These are phyloP conservation scores for Exophiala dermatitidis DNA, from an alignment of 2,329 filamentous ascomycete species.

Conservation along the genomic window DNA sequence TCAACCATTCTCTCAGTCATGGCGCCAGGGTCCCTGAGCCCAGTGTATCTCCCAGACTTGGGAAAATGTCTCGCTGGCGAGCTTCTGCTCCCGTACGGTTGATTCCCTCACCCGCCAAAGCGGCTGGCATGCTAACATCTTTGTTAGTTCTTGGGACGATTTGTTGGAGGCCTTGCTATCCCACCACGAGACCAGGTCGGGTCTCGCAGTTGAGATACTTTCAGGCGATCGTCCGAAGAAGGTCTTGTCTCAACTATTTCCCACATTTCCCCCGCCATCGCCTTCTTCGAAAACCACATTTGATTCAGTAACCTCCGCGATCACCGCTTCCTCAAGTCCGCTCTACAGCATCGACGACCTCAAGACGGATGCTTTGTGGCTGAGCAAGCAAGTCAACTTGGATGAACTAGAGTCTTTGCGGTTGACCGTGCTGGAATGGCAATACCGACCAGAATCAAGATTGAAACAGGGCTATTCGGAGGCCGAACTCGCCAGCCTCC, in stretches of 20 bases:
- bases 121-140: conserved; percentile 5
- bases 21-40: conserved; percentile 17
- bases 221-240: conserved; percentile 14
- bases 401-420: conserved; percentile 78
- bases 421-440: conserved; percentile 74
- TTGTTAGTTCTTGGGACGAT: conserved; percentile 23
- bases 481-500: conserved; percentile 69
- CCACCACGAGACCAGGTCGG: conserved; percentile 10
- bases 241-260: conserved; percentile 13
- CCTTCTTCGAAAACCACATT: conserved; percentile 58
- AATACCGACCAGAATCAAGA: conserved; percentile 66
- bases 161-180: conserved; percentile 18
- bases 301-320: conserved; percentile 77
- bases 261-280: conserved; percentile 12
- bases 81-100: conserved; percentile 14
- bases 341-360: conserved; percentile 69
- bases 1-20: conserved; percentile 15
- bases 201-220: conserved; percentile 10
- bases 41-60: conserved; percentile 16
- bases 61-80: conserved; percentile 31
- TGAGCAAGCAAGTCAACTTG: conserved; percentile 69
- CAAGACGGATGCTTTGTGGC: conserved; percentile 78
- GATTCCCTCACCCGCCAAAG: not conserved
- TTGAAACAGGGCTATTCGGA: conserved; percentile 65
- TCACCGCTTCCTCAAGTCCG: conserved; percentile 59